Conservation (phyloP, 2,329 filamentous ascomycete species). For the Corynespora cassiicola region DNA sequence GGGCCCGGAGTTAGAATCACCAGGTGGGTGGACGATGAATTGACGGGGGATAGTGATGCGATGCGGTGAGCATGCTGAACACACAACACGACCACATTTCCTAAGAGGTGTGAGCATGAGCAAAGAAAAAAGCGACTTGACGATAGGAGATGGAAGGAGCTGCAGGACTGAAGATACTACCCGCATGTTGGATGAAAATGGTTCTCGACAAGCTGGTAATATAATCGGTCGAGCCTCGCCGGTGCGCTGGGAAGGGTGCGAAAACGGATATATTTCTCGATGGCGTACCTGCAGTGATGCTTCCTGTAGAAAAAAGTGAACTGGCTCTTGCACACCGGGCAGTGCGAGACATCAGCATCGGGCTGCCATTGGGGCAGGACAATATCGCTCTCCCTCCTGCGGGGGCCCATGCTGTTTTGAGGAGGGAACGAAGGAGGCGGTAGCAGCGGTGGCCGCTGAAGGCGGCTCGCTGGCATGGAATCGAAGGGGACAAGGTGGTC, state of each 20-base stretch:
- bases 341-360: slow-evolving; percentile 80
- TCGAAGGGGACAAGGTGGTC: slow-evolving; percentile 32
- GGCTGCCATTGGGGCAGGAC: slow-evolving; percentile 84
- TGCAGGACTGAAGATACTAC: too few relatives aligned
- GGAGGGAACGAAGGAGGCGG: slow-evolving; percentile 12
- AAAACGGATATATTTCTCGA: neutral
- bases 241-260: neutral
- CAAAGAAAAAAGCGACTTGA: neutral
- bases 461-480: too few relatives aligned
- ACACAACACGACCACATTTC: slow-evolving; percentile 94
- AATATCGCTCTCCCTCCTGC: slow-evolving; percentile 51
- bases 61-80: slow-evolving; percentile 87
- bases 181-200: too few relatives aligned
- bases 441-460: slow-evolving; percentile 16
- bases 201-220: too few relatives aligned
- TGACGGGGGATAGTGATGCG: slow-evolving; percentile 92
- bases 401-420: slow-evolving; percentile 5
- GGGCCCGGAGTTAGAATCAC: slow-evolving; percentile 16
- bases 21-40: slow-evolving; percentile 80
- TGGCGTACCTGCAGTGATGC: slow-evolving; percentile 82
- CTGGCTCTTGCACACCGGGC: slow-evolving; percentile 80
- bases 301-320: slow-evolving; percentile 89
- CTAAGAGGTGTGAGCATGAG: slow-evolving; percentile 45
- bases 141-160: neutral
- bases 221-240: too few relatives aligned